A percentile compares a stretch with the other conserved stretches of the same genome.
Evolutionary conservation across 345 rosid species (phyloP).

Genomic region (Pugionium cornutum): DNA sequence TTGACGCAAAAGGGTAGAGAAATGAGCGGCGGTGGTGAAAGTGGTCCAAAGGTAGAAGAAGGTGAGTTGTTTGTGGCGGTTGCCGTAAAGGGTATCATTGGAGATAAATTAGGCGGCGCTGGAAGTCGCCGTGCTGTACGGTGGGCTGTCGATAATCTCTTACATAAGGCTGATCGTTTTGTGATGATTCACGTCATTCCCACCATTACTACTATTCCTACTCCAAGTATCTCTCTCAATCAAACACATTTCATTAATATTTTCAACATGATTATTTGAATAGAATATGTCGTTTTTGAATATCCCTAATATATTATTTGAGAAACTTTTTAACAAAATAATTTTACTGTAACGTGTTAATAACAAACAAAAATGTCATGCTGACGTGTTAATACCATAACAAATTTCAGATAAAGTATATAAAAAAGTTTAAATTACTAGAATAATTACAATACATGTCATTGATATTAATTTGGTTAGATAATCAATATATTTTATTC

Average conservation of each 20-base stretch:
- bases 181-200: constrained; percentile 75
- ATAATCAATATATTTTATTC: no score
- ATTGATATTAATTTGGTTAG: no score
- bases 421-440: no score
- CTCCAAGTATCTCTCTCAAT: constrained; percentile 56
- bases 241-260: neutral
- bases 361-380: no score
- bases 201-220: constrained; percentile 58
- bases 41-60: constrained; percentile 26
- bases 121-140: constrained; percentile 78
- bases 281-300: no score
- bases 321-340: no score
- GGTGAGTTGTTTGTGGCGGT: constrained; percentile 55
- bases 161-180: constrained; percentile 52
- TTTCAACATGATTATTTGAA: no score
- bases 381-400: no score
- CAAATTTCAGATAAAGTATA: no score
- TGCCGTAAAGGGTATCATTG: constrained; percentile 65
- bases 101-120: constrained; percentile 48
- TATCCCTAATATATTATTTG: no score
- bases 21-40: constrained; percentile 13
- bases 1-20: constrained; percentile 29
- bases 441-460: no score
- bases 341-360: no score
- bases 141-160: constrained; percentile 71